A percentile compares a stretch with the other conserved stretches of the same genome.
phyloP scores from a whole-genome alignment of 768 basidiomycete species.

The Termitomyces sp. region DNA sequence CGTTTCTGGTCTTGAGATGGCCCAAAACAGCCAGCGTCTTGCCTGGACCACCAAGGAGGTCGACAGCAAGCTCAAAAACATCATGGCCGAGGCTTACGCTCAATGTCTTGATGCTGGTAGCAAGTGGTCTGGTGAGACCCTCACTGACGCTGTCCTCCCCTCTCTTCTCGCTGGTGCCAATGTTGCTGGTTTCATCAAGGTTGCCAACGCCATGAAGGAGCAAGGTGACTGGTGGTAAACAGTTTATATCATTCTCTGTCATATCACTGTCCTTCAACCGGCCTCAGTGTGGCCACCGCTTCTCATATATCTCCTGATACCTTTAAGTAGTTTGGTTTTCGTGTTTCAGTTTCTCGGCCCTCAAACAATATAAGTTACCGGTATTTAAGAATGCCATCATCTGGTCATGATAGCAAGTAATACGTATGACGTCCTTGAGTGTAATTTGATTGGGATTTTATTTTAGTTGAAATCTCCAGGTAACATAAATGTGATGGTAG shows the following conservation, averaged over 20 bases:
- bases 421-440: too few species aligned
- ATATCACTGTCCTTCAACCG: neutral
- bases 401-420: too few species aligned
- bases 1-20: slow-evolving; percentile 76
- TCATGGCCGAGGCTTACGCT: slow-evolving; percentile 64
- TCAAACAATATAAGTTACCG: neutral
- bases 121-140: slow-evolving; percentile 49
- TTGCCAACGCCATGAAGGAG: slow-evolving; percentile 67
- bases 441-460: too few species aligned
- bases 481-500: too few species aligned
- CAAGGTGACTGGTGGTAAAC: slow-evolving; percentile 76
- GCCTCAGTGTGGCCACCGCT: neutral
- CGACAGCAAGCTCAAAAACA: slow-evolving; percentile 61
- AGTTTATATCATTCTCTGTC: neutral
- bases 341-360: neutral
- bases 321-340: neutral
- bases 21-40: slow-evolving; percentile 67
- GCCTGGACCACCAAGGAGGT: slow-evolving; percentile 61
- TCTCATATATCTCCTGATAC: neutral
- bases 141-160: slow-evolving; percentile 35
- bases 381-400: neutral
- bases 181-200: slow-evolving; percentile 67
- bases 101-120: slow-evolving; percentile 51
- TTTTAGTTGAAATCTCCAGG: too few species aligned
- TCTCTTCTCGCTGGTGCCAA: slow-evolving; percentile 63